Conservation (phyloP, 148 eudicot species). For the Chenopodium formosanum region DNA sequence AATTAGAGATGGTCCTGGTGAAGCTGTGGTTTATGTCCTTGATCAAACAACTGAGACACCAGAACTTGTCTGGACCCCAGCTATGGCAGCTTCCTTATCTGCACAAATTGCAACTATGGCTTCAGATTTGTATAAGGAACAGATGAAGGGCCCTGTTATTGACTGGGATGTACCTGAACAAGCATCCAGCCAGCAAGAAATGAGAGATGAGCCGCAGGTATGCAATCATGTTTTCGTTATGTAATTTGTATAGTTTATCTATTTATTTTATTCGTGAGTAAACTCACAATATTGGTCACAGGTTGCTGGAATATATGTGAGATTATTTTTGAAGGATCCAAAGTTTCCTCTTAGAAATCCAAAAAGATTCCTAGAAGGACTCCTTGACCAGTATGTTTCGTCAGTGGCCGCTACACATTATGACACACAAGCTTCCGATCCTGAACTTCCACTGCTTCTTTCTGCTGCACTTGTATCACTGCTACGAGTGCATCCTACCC, state of each 20-base stretch:
- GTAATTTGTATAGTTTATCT: background rate
- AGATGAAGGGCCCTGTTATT: constrained; percentile 89
- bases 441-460: constrained; percentile 91
- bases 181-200: constrained; percentile 82
- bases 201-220: constrained; percentile 99
- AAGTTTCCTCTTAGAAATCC: constrained; percentile 97
- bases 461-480: constrained; percentile 96
- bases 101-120: constrained; percentile 98
- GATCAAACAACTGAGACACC: constrained; percentile 99
- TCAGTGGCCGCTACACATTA: constrained; percentile 91
- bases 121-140: constrained; percentile 80
- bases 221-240: constrained; percentile 17
- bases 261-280: background rate
- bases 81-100: constrained; percentile 96
- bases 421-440: constrained; percentile 72
- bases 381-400: constrained; percentile 93
- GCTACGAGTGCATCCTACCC: constrained; percentile 94
- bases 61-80: constrained; percentile 99
- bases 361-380: constrained; percentile 90
- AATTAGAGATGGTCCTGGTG: constrained; percentile 98
- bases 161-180: constrained; percentile 99
- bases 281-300: constrained; percentile 33
- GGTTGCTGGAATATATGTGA: constrained; percentile 98
- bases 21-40: constrained; percentile 83
- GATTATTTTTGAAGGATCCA: constrained; percentile 94